Percentiles rank a stretch among this genome's conserved stretches.
Conservation (phyloP, 257 asterid genomes). For the Solanum chiquidenum region DNA sequence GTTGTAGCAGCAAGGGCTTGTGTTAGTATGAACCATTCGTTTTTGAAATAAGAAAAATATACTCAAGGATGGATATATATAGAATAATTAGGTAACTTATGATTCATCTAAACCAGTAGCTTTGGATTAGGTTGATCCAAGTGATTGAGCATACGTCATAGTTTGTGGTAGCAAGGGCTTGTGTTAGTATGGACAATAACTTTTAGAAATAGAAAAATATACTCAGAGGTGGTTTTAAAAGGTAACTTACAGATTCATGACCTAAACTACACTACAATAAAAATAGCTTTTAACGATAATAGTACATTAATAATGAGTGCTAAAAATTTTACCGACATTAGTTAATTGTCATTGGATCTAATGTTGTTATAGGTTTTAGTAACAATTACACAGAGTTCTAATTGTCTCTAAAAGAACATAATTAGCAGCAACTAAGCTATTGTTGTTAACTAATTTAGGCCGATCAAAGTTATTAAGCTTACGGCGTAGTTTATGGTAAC, state of each 20-base stretch:
- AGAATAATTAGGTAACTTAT: not conserved
- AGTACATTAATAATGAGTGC: too few relatives aligned
- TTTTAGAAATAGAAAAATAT: not conserved
- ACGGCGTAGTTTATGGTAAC: not conserved
- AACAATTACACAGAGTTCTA: too few relatives aligned
- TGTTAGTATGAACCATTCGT: not conserved
- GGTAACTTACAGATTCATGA: not conserved
- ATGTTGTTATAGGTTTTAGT: too few relatives aligned
- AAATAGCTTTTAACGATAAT: too few relatives aligned
- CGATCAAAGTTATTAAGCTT: not conserved
- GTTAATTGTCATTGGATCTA: too few relatives aligned
- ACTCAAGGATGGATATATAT: not conserved
- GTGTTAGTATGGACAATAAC: too few relatives aligned
- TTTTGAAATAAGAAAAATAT: not conserved
- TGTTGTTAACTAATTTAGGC: too few relatives aligned
- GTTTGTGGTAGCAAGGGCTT: not conserved
- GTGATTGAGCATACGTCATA: not conserved
- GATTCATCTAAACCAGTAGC: too few relatives aligned
- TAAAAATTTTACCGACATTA: rapidly evolving
- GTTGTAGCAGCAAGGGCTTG: not conserved
- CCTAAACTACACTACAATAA: not conserved
- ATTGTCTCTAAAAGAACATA: too few relatives aligned
- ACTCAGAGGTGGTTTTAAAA: not conserved
- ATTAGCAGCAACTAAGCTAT: too few relatives aligned
- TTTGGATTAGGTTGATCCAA: not conserved